phyloP scores from a whole-genome alignment of 2,329 filamentous ascomycete species.

The Corinectria fuckeliana region DNA sequence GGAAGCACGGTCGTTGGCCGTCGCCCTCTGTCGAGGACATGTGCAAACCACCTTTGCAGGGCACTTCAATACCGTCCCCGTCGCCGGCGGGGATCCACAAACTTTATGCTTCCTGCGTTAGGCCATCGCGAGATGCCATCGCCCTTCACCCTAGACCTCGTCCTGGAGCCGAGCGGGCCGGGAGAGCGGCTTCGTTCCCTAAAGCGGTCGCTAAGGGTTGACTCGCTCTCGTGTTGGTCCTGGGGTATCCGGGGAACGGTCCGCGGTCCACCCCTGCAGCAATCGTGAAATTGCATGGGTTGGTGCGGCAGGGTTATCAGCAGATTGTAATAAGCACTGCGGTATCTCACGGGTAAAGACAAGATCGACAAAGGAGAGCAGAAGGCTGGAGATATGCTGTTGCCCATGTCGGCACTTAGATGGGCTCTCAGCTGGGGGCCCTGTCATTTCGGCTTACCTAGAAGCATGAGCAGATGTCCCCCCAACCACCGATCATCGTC shows the following conservation, averaged over 20 bases:
- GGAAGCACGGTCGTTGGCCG: too few species aligned
- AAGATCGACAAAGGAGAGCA: too few species aligned
- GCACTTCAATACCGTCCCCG: too few species aligned
- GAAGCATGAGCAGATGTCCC: not conserved
- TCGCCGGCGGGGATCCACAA: not conserved
- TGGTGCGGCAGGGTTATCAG: not conserved
- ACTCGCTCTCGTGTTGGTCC: not conserved
- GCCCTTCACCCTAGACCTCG: not conserved
- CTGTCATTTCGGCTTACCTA: too few species aligned
- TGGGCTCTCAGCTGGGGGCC: too few species aligned
- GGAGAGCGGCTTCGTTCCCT: not conserved
- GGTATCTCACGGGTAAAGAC: too few species aligned
- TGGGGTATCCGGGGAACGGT: not conserved
- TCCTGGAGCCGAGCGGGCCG: not conserved
- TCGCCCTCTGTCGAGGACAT: too few species aligned
- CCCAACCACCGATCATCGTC: not conserved
- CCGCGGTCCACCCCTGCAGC: not conserved
- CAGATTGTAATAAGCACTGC: too few species aligned
- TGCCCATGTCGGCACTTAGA: too few species aligned
- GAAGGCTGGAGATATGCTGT: too few species aligned
- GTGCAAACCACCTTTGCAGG: too few species aligned
- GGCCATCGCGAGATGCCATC: slow-evolving; percentile 1
- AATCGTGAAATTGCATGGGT: not conserved
- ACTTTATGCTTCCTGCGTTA: not conserved
- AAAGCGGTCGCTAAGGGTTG: not conserved